A percentile compares a stretch with the other conserved stretches of the same genome.
Evolutionary conservation across 495 filamentous ascomycete genomes (phyloP).

Genomic region (Penicillium alfredii): DNA sequence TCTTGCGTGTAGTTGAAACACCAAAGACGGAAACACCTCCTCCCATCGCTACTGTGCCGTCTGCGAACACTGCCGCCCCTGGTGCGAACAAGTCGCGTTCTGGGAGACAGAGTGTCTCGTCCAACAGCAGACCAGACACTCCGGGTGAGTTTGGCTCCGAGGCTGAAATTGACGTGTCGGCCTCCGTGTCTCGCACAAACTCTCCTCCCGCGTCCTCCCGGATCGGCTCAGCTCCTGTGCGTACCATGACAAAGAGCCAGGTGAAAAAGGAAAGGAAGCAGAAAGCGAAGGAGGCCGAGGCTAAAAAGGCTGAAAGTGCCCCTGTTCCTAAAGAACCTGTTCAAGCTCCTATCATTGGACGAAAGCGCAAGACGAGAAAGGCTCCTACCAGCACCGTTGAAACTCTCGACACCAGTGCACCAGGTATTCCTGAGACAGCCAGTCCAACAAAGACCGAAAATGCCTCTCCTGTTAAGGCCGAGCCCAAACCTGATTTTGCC

Average conservation of each 20-base stretch:
- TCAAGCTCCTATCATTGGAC: constrained; percentile 75
- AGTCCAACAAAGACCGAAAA: constrained; percentile 30
- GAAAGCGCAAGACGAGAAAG: constrained; percentile 92
- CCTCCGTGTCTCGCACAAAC: constrained; percentile 75
- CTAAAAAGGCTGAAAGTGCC: constrained; percentile 53
- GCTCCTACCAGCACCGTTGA: constrained; percentile 36
- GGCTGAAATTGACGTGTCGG: constrained; percentile 67
- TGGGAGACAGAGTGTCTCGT: constrained; percentile 53
- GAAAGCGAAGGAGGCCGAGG: constrained; percentile 56
- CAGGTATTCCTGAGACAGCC: constrained; percentile 22
- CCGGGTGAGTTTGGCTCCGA: constrained; percentile 76
- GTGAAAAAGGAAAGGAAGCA: constrained; percentile 76
- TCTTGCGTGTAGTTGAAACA: constrained; percentile 65
- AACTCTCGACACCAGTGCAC: constrained; percentile 34
- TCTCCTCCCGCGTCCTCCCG: constrained; percentile 73
- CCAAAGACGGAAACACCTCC: constrained; percentile 61
- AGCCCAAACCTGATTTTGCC: constrained; percentile 18
- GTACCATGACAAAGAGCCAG: constrained; percentile 83
- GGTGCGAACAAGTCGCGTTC: constrained; percentile 43
- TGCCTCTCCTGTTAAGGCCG: constrained; percentile 24
- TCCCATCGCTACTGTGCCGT: constrained; percentile 28
- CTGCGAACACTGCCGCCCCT: constrained; percentile 35
- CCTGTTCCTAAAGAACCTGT: constrained; percentile 51
- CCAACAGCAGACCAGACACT: constrained; percentile 66
- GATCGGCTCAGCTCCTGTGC: constrained; percentile 70